A percentile compares a stretch with the other conserved stretches of the same genome.
Evolutionary conservation across 345 rosid genomes (phyloP).

Genomic region (Raphanus sativus): DNA sequence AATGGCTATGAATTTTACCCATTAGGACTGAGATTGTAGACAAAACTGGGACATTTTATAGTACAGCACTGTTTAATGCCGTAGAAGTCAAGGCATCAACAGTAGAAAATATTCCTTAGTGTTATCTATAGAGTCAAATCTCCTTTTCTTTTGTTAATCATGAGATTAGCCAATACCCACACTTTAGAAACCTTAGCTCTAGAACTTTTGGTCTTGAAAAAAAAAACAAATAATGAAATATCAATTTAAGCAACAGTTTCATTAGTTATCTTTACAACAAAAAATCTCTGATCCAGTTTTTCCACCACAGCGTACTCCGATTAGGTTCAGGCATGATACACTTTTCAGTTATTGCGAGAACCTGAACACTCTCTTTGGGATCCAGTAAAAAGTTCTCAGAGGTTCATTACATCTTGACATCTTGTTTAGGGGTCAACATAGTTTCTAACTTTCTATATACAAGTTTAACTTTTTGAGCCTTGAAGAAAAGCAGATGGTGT

Average conservation of each 20-base stretch:
- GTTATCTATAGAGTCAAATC: neutral
- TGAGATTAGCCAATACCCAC: neutral
- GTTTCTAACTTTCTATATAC: slow-evolving; percentile 17
- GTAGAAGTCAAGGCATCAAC: slow-evolving; percentile 17
- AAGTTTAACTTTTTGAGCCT: neutral
- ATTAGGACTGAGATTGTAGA: neutral
- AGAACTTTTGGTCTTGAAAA: too few species aligned
- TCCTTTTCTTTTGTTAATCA: neutral
- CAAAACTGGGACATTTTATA: slow-evolving; percentile 37
- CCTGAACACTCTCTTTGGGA: too few species aligned
- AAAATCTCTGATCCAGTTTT: too few species aligned
- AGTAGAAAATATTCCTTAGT: neutral
- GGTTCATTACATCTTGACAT: too few species aligned
- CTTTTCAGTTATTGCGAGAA: too few species aligned
- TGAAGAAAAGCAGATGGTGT: slow-evolving; percentile 14
- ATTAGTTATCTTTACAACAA: too few species aligned
- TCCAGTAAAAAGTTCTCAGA: too few species aligned
- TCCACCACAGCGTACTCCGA: too few species aligned
- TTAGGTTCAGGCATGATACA: too few species aligned
- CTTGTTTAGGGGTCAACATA: slow-evolving; percentile 8
- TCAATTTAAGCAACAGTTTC: too few species aligned
- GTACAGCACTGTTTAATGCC: slow-evolving; percentile 37
- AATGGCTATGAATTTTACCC: neutral
- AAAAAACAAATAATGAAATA: too few species aligned
- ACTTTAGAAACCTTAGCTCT: too few species aligned